These are phyloP conservation scores for Pleurotus djamor DNA, from an alignment of 768 basidiomycete genomes.

Conservation along the genomic window DNA sequence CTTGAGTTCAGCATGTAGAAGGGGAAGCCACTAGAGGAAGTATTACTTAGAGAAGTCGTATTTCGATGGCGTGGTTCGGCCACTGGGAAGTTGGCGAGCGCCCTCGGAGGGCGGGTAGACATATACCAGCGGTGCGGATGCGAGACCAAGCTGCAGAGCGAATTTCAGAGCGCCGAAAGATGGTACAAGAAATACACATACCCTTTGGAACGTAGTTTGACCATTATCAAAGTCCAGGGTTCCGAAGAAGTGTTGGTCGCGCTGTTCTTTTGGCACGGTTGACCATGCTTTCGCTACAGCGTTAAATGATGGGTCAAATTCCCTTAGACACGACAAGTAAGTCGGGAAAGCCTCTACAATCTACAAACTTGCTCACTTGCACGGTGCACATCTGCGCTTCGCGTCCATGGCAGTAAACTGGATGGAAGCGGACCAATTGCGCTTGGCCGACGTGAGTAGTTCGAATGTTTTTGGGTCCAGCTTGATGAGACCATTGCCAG, in stretches of 20 bases:
- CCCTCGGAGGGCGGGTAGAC: constrained; percentile 76
- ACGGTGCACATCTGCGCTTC: constrained; percentile 85
- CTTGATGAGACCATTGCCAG: constrained; percentile 77
- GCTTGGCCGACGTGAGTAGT: constrained; percentile 67
- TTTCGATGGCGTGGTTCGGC: constrained; percentile 53
- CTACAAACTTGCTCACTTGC: constrained; percentile 61
- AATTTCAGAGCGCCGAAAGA: background rate
- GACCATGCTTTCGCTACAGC: constrained; percentile 85
- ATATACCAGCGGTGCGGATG: constrained; percentile 82
- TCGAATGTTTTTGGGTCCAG: constrained; percentile 78
- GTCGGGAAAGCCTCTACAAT: background rate
- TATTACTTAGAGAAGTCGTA: constrained; percentile 79
- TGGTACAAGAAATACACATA: constrained; percentile 22
- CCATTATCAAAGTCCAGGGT: constrained; percentile 85
- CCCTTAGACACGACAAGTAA: constrained; percentile 39
- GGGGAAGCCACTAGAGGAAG: background rate
- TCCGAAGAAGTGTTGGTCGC: constrained; percentile 89
- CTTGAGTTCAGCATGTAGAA: background rate
- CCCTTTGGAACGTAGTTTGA: constrained; percentile 77
- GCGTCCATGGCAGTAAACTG: constrained; percentile 86
- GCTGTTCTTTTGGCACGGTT: constrained; percentile 51
- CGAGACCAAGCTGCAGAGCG: constrained; percentile 63
- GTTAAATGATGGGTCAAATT: constrained; percentile 84
- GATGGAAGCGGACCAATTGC: constrained; percentile 86
- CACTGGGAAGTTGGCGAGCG: constrained; percentile 55